phyloP scores from a whole-genome alignment of 805 yeast species.

The Saccharomyces eubayanus region DNA sequence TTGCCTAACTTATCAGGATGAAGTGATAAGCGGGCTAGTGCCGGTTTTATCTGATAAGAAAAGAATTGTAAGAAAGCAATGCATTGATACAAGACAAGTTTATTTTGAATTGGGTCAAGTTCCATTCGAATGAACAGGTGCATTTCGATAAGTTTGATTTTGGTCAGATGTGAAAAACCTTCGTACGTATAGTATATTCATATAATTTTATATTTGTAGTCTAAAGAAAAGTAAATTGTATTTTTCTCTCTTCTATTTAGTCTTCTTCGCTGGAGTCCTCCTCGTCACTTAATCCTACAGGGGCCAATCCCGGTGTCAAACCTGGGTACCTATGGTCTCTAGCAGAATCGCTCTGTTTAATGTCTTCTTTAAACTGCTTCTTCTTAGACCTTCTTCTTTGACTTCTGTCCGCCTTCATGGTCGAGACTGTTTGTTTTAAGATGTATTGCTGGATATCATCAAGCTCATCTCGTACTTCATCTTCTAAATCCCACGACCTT shows the following conservation, averaged over 20 bases:
- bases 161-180: not conserved
- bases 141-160: not conserved
- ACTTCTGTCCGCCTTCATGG: conserved; percentile 31
- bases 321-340: conserved; percentile 41
- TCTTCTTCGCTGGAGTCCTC: conserved; percentile 33
- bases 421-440: conserved; percentile 34
- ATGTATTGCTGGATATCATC: conserved; percentile 37
- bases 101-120: conserved; percentile 48
- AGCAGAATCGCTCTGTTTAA: conserved; percentile 10
- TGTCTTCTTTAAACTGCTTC: conserved; percentile 27
- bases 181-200: not conserved
- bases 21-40: conserved; percentile 41
- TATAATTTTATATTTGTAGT: not conserved
- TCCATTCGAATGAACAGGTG: conserved; percentile 25
- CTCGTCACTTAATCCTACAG: conserved; percentile 59
- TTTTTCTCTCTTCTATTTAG: conserved; percentile 2
- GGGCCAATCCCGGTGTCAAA: conserved; percentile 79
- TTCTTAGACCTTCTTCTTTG: conserved; percentile 22
- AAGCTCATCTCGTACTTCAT: conserved; percentile 34
- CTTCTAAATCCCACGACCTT: conserved; percentile 36
- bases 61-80: conserved; percentile 65
- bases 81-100: conserved; percentile 72
- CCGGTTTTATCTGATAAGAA: conserved; percentile 61
- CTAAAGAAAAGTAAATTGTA: not conserved
- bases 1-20: conserved; percentile 45